Evolutionary conservation across 805 yeast species (phyloP), one percentile per base, ranked within the genome.

Genomic region (Ogataea ramenticola): DNA sequence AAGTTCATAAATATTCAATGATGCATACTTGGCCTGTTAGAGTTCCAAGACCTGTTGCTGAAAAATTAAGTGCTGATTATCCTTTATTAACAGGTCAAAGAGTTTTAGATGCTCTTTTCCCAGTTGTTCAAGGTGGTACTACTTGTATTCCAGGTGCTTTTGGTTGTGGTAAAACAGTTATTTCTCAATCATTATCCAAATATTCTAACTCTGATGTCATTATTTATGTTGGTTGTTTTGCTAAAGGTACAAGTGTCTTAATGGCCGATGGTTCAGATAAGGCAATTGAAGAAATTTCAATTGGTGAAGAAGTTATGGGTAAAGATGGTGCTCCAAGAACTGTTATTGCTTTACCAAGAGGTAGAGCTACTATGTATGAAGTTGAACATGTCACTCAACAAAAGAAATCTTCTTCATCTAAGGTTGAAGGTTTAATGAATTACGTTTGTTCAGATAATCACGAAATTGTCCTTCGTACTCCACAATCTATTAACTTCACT

Each of bases 111-210:
- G 83, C 99, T 27, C 77, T 93, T 52, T 93, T 93, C 78, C 99
- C 99, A 40, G 86, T 95, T 80, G 99, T 93, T 57, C 99, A 93
- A 75, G 99, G 99, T 72, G 99, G 99, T 74, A 93, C 99, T 34
- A 93, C 99, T 31, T 95, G 99, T 84, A 93, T 93, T 66, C 99
- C 99, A 39, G 99, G 99, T 71, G 99, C 99, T 51, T 93, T 93
- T 59, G 99, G 99, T 52, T 93, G 98, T 71, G 99, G 99, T 68
- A 93, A 90, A 66, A 91, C 99, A 12, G 99, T 91, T 59, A 91
- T 91, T 64, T 91, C 99, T 26, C 99, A 91, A 72, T 88, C 98
- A 1, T 75, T 93, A 64, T 91, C 98, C 52, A 93, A 93, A 68
- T 93, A 82, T 71, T 93, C 99, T 47, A 93, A 93, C 77, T 93